Evolutionary conservation across 371 early-diverging fungal species (phyloP).

Genomic region (Saksenaea oblongispora): DNA sequence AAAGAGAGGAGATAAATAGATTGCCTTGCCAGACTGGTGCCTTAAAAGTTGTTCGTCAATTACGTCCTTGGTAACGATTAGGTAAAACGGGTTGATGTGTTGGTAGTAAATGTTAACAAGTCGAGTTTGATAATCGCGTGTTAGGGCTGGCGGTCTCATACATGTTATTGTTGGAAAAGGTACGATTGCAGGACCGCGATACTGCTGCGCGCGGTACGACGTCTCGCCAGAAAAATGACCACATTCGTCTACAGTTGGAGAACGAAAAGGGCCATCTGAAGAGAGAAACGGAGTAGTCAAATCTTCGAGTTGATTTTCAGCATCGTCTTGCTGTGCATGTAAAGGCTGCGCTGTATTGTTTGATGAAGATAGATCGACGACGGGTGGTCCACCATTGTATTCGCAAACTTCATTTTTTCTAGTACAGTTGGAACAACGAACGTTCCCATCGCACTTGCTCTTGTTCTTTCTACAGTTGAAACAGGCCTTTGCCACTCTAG

Average conservation of each 20-base stretch:
- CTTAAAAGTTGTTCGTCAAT: conserved; percentile 25
- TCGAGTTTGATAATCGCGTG: conserved; percentile 20
- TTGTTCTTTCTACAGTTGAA: conserved; percentile 7
- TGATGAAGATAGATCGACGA: neutral
- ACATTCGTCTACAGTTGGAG: neutral
- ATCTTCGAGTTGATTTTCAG: neutral
- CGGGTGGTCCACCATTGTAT: conserved; percentile 4
- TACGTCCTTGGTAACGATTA: conserved; percentile 42
- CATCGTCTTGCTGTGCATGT: neutral
- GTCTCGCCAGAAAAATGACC: conserved; percentile 18
- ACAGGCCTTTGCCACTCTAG: conserved; percentile 12
- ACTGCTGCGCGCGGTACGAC: conserved; percentile 3
- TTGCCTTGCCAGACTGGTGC: neutral
- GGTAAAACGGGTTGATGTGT: conserved; percentile 54
- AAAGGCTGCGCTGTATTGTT: neutral
- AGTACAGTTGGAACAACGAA: conserved; percentile 8
- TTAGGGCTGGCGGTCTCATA: conserved; percentile 3
- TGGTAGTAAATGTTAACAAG: conserved; percentile 55
- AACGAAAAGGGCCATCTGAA: neutral
- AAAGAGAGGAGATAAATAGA: conserved; percentile 41
- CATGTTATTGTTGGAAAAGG: conserved; percentile 12
- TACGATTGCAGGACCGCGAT: neutral
- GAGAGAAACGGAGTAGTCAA: neutral
- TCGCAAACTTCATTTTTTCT: neutral
- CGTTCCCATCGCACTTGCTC: conserved; percentile 12